A percentile compares a stretch with the other conserved stretches of the same genome.
These are phyloP conservation scores for Debaryomyces prosopidis DNA, from an alignment of 805 yeast genomes.

Conservation along the genomic window DNA sequence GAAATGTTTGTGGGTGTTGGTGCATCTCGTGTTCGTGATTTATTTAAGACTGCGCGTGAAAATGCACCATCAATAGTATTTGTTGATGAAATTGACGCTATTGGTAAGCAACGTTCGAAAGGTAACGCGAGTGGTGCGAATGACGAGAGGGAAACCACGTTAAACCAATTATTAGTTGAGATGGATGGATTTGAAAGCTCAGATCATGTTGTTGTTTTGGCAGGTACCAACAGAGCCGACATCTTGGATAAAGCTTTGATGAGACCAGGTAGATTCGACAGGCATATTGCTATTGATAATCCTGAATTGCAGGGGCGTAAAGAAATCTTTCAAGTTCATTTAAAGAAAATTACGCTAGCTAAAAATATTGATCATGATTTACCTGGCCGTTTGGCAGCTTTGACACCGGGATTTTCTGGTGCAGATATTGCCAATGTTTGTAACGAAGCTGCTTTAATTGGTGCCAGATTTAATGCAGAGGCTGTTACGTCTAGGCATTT, in stretches of 20 bases:
- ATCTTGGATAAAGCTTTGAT: constrained; percentile 88
- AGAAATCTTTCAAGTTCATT: constrained; percentile 86
- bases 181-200: constrained; percentile 95
- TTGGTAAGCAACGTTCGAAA: constrained; percentile 85
- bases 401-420: constrained; percentile 98
- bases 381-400: constrained; percentile 87
- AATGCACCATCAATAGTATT: constrained; percentile 95
- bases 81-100: constrained; percentile 99
- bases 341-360: constrained; percentile 66
- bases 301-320: constrained; percentile 96
- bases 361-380: constrained; percentile 47
- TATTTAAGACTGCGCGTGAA: constrained; percentile 88
- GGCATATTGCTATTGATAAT: constrained; percentile 87
- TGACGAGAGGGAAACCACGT: constrained; percentile 95
- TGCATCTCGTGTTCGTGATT: constrained; percentile 95
- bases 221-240: constrained; percentile 97
- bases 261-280: constrained; percentile 97
- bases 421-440: constrained; percentile 98
- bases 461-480: constrained; percentile 80
- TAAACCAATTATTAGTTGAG: constrained; percentile 93
- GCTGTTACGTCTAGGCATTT: constrained; percentile 76
- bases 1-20: constrained; percentile 99
- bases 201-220: constrained; percentile 94
- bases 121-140: constrained; percentile 79
- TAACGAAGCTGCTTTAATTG: constrained; percentile 96